Conservation (phyloP, 192 early-diverging fungal species). For the Umbelopsis sp. region DNA sequence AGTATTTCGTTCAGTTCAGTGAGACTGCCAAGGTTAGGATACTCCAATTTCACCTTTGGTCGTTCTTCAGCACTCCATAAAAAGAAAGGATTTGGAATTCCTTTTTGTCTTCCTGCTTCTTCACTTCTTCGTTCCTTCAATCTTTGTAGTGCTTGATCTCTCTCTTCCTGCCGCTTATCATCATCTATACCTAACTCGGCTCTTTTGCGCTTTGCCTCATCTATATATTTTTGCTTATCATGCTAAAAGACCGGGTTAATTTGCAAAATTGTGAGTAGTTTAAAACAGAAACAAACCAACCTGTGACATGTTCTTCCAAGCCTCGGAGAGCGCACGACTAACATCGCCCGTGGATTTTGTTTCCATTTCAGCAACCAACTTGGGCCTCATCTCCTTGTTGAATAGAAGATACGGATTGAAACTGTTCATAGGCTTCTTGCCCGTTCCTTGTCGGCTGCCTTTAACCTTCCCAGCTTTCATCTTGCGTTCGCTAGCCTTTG, state of each 20-base stretch:
- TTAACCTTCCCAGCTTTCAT: no score
- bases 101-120: not conserved
- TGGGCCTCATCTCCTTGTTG: constrained; percentile 2
- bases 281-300: not conserved
- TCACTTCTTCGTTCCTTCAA: no score
- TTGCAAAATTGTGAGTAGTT: not conserved
- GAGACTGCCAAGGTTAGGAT: not conserved
- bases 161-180: no score
- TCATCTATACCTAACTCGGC: not conserved
- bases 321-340: not conserved
- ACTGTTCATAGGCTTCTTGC: constrained; percentile 11
- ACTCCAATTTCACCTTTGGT: not conserved
- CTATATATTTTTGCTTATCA: constrained; percentile 4
- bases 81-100: constrained; percentile 6
- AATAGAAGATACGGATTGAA: constrained; percentile 14
- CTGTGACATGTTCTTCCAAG: constrained; percentile 6
- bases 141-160: no score
- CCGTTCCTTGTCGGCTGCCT: no score
- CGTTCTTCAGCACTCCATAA: constrained; percentile 3
- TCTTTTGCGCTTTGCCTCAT: constrained; percentile 2
- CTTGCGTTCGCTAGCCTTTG: not conserved
- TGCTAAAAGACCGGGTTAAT: not conserved
- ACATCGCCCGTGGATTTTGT: not conserved
- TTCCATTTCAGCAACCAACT: not conserved
- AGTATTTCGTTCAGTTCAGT: not conserved